A percentile compares a stretch with the other conserved stretches of the same genome.
These are phyloP conservation scores for Boletus reticuloceps DNA, from an alignment of 768 basidiomycete species.

Conservation along the genomic window DNA sequence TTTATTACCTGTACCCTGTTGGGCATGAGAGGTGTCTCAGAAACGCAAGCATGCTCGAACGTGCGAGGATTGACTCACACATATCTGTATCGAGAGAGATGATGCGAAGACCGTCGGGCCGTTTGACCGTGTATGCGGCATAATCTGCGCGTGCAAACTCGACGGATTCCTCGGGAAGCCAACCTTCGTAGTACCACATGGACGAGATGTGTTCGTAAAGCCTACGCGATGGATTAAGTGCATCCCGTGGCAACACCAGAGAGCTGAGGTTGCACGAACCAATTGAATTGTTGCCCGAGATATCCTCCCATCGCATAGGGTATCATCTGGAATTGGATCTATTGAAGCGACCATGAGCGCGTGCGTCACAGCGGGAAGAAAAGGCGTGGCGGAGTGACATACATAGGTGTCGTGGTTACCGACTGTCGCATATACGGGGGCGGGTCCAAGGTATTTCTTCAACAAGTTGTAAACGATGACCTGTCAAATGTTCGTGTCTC, in stretches of 20 bases:
- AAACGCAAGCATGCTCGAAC: too few species aligned
- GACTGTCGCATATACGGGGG: constrained; percentile 67
- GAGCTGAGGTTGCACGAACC: constrained; percentile 23
- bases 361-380: not conserved
- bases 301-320: constrained; percentile 36
- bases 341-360: not conserved
- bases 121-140: constrained; percentile 10
- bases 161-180: constrained; percentile 39
- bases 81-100: constrained; percentile 50
- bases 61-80: constrained; percentile 19
- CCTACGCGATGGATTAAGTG: constrained; percentile 25
- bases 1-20: too few species aligned
- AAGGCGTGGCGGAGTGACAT: not conserved
- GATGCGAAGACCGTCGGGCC: too few species aligned
- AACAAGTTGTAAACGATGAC: constrained; percentile 60
- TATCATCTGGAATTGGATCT: constrained; percentile 33
- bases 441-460: constrained; percentile 50
- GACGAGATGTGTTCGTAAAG: constrained; percentile 46
- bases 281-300: constrained; percentile 38
- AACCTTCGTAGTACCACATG: constrained; percentile 45
- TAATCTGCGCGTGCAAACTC: constrained; percentile 45
- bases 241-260: not conserved
- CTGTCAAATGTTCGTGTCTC: constrained; percentile 19
- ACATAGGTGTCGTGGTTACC: constrained; percentile 79
- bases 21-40: too few species aligned